A percentile compares a stretch with the other conserved stretches of the same genome.
Evolutionary conservation across 2,329 filamentous ascomycete genomes (phyloP).

Genomic region (Microdochium bolleyi): DNA sequence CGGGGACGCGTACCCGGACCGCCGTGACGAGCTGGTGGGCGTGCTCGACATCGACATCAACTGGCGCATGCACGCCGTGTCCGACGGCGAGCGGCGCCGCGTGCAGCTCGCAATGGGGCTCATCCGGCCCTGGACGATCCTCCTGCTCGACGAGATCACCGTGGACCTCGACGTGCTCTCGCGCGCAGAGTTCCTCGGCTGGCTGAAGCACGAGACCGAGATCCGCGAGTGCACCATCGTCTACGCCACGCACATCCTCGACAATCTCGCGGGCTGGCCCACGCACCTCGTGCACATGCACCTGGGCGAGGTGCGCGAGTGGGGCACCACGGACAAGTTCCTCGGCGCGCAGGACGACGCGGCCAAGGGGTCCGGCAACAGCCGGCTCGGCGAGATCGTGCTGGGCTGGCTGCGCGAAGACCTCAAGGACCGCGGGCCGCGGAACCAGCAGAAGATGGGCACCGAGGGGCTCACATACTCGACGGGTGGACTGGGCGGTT

Average conservation of each 20-base stretch:
- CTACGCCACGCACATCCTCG: constrained; percentile 94
- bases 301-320: constrained; percentile 79
- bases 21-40: constrained; percentile 76
- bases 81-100: constrained; percentile 81
- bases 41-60: constrained; percentile 87
- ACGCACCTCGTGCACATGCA: constrained; percentile 96
- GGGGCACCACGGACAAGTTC: constrained; percentile 67
- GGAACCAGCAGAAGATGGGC: constrained; percentile 47
- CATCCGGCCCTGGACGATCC: constrained; percentile 80
- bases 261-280: constrained; percentile 91
- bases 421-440: constrained; percentile 68
- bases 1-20: constrained; percentile 71
- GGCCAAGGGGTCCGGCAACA: constrained; percentile 56
- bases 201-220: constrained; percentile 83
- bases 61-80: constrained; percentile 96
- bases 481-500: constrained; percentile 44
- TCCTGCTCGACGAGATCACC: constrained; percentile 93
- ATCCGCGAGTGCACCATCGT: constrained; percentile 79
- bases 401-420: constrained; percentile 81
- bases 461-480: constrained; percentile 59
- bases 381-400: constrained; percentile 78
- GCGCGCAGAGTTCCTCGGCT: constrained; percentile 75
- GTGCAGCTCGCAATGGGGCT: constrained; percentile 97
- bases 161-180: constrained; percentile 89
- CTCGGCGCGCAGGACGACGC: constrained; percentile 38